Evolutionary conservation across 2,329 filamentous ascomycete genomes (phyloP).

Genomic region (Neonectria sp.): DNA sequence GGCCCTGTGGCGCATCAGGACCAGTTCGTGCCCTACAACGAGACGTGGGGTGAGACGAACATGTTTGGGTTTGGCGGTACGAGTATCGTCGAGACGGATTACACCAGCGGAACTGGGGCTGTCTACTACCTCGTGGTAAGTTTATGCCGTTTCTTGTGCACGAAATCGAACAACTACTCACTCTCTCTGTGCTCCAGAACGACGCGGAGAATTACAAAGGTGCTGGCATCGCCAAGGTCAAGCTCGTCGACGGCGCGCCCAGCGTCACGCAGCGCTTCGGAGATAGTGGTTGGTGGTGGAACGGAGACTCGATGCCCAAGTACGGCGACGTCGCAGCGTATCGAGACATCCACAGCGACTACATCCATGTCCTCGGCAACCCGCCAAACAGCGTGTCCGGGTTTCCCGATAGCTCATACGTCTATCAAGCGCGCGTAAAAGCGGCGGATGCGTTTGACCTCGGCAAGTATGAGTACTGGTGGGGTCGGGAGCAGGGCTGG

Average conservation of each 20-base stretch:
- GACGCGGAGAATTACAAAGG: slow-evolving; percentile 52
- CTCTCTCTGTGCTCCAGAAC: slow-evolving; percentile 41
- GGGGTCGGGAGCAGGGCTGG: slow-evolving; percentile 56
- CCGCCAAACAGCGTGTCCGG: slow-evolving; percentile 51
- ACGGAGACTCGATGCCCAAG: slow-evolving; percentile 46
- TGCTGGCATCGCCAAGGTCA: slow-evolving; percentile 54
- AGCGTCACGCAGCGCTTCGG: slow-evolving; percentile 52
- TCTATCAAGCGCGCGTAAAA: slow-evolving; percentile 56
- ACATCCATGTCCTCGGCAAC: slow-evolving; percentile 57
- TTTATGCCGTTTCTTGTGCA: rapidly evolving
- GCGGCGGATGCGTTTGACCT: slow-evolving; percentile 55
- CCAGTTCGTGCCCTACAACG: slow-evolving; percentile 55
- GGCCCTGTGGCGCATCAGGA: slow-evolving; percentile 48
- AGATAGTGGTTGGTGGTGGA: slow-evolving; percentile 54
- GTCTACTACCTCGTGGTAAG: slow-evolving; percentile 57
- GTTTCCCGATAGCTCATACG: slow-evolving; percentile 47
- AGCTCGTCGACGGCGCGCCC: slow-evolving; percentile 51
- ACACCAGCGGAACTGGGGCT: slow-evolving; percentile 46
- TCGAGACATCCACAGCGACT: slow-evolving; percentile 55
- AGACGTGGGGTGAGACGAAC: slow-evolving; percentile 55
- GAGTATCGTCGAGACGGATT: slow-evolving; percentile 55
- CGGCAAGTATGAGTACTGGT: slow-evolving; percentile 58
- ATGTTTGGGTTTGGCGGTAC: slow-evolving; percentile 57
- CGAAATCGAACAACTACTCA: too few relatives aligned
- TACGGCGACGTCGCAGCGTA: slow-evolving; percentile 58